Evolutionary conservation across 805 yeast species (phyloP).

Genomic region (Jamesozyma lodderae): DNA sequence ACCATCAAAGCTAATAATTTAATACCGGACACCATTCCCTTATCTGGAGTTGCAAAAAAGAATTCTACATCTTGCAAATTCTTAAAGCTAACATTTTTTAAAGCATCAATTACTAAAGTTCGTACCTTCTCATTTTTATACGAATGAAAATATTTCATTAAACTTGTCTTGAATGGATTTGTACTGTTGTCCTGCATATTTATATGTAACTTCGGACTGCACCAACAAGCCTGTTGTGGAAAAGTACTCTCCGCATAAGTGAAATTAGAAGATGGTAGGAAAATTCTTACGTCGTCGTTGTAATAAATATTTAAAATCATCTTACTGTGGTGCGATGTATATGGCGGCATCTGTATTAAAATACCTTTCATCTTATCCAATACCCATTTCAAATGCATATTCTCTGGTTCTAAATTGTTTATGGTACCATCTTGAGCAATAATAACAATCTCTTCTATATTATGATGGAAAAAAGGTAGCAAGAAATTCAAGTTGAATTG

Average conservation of each 20-base stretch:
- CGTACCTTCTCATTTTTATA: slow-evolving; percentile 32
- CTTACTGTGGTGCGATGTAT: slow-evolving; percentile 55
- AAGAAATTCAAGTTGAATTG: slow-evolving; percentile 37
- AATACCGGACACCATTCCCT: slow-evolving; percentile 25
- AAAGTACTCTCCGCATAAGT: slow-evolving; percentile 44
- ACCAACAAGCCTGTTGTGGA: slow-evolving; percentile 62
- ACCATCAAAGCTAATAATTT: slow-evolving; percentile 8
- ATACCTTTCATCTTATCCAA: slow-evolving; percentile 14
- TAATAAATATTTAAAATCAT: slow-evolving; percentile 50
- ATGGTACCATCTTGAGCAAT: slow-evolving; percentile 31
- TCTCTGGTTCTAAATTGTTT: slow-evolving; percentile 9
- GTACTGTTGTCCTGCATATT: slow-evolving; percentile 3
- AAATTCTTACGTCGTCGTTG: slow-evolving; percentile 40
- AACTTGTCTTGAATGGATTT: slow-evolving; percentile 35
- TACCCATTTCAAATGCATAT: slow-evolving; percentile 2
- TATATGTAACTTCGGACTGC: slow-evolving; percentile 36
- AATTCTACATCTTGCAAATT: slow-evolving; percentile 41
- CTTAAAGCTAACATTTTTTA: slow-evolving; percentile 37
- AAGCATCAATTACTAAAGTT: slow-evolving; percentile 18
- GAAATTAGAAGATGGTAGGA: slow-evolving; percentile 52
- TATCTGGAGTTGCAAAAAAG: slow-evolving; percentile 48
- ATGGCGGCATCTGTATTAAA: slow-evolving; percentile 32
- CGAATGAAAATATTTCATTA: slow-evolving; percentile 36
- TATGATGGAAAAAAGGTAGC: slow-evolving; percentile 22
- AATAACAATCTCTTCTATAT: slow-evolving; percentile 18